A percentile compares a stretch with the other conserved stretches of the same genome.
phyloP scores from a whole-genome alignment of 2,329 filamentous ascomycete genomes.

The Ilyonectria mors-panacis region DNA sequence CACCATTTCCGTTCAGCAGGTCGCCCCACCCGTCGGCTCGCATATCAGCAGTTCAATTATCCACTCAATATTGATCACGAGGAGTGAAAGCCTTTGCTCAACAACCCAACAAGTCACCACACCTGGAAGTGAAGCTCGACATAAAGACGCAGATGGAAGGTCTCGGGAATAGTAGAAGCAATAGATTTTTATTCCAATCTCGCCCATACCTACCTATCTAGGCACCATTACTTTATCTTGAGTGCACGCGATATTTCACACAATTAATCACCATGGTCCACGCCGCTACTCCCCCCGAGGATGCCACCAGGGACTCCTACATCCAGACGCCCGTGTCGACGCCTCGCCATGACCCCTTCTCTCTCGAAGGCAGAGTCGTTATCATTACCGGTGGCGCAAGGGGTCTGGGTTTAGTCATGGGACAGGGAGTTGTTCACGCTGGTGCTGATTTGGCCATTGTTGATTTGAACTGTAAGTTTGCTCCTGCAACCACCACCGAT shows the following conservation, averaged over 20 bases:
- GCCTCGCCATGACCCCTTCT: neutral
- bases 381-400: constrained; percentile 92
- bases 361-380: constrained; percentile 82
- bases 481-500: neutral
- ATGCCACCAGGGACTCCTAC: neutral
- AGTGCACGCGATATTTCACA: neutral
- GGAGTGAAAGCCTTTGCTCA: neutral
- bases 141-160: neutral
- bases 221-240: neutral
- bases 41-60: neutral
- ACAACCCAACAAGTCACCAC: neutral
- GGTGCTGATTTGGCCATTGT: constrained; percentile 93
- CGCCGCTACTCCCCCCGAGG: neutral
- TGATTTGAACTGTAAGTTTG: constrained; percentile 84
- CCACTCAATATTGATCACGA: neutral
- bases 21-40: neutral
- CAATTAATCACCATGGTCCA: neutral
- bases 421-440: constrained; percentile 88
- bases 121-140: neutral
- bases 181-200: neutral
- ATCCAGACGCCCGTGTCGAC: neutral
- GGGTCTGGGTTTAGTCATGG: constrained; percentile 92
- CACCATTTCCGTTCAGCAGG: neutral
- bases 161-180: neutral
- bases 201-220: neutral